Base-by-base conservation (phyloP, 768 basidiomycete genomes). In the Cubamyces sp. region DNA sequence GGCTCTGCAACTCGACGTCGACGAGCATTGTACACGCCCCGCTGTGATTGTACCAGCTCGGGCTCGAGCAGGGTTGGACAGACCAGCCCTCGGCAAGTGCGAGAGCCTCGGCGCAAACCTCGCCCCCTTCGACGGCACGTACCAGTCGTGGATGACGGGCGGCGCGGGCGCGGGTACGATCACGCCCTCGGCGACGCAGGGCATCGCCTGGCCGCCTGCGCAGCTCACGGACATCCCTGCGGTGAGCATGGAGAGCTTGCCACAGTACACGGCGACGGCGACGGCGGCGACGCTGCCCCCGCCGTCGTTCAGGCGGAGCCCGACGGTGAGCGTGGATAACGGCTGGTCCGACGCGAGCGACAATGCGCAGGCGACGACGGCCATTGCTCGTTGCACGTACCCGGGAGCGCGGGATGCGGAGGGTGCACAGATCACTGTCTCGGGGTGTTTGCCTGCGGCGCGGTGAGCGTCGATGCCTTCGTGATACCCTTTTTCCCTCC, bases 1-100 rank as follows among this genome's bases (percentile, higher is more conserved):
- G 87, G 78, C 83, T 89, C 54, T 86, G 86, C 52, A 81, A 80
- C 62, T 83, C 82, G 1, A 76, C 79, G 19, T 68, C 76, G 11
- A 74, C 79, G 30, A 80, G 79, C 59, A 75, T 67, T 1, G 77
- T 84, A 14, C 74, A 80, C 61, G 70, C 81, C 14, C 84, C 86
- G 2, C 76, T 85, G 54, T 90, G 88, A 88, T 84, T 84, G 23
- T 89, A 88, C 77, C 75, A 84, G 69, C 83, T 87, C 71, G 80
- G 84, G 9, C 84, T 92, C 54, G 76, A 82, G 60, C 76, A 87
- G 54, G 92, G 92, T 21, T 92, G 87, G 85, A 85, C 92, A n/a
- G n/a, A 51, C 89, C 91, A 15, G 70, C 74, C 3, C 60, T 76
- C 18, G 91, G 94, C 70, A 72, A 78, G 47, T 96, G 93, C 72